Conservation (phyloP, 768 basidiomycete species). For the Sarcomyxa edulis region DNA sequence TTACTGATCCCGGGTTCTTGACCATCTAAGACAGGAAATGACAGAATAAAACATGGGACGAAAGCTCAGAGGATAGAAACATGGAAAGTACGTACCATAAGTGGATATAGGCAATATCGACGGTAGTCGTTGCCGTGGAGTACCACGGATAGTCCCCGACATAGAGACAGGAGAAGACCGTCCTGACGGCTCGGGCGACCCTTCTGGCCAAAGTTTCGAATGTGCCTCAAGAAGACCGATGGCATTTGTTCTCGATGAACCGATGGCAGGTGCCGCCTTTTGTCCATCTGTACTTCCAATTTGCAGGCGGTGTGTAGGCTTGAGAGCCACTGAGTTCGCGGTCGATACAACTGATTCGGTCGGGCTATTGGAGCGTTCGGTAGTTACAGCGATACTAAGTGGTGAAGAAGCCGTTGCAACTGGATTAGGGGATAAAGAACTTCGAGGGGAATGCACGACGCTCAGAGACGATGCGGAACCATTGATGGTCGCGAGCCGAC, state of each 20-base stretch:
- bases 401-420: slow-evolving; percentile 23
- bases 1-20: slow-evolving; percentile 88
- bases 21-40: slow-evolving; percentile 57
- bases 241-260: slow-evolving; percentile 79
- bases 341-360: slow-evolving; percentile 79
- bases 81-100: slow-evolving; percentile 47
- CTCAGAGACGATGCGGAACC: slow-evolving; percentile 63
- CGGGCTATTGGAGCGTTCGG: slow-evolving; percentile 70
- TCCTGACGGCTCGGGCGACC: slow-evolving; percentile 70
- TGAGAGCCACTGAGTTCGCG: slow-evolving; percentile 57
- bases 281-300: slow-evolving; percentile 69
- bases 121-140: slow-evolving; percentile 40
- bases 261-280: slow-evolving; percentile 88
- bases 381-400: slow-evolving; percentile 19
- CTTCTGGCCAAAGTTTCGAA: slow-evolving; percentile 58
- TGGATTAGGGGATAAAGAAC: slow-evolving; percentile 32
- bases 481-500: slow-evolving; percentile 71
- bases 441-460: slow-evolving; percentile 33
- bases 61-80: slow-evolving; percentile 1
- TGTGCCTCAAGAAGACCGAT: slow-evolving; percentile 79
- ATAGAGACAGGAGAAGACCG: slow-evolving; percentile 71
- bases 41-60: slow-evolving; percentile 4
- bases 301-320: slow-evolving; percentile 57
- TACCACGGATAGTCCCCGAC: slow-evolving; percentile 47
- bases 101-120: slow-evolving; percentile 61